A percentile compares a stretch with the other conserved stretches of the same genome.
Conservation (phyloP, 2,329 filamentous ascomycete species). For the Fusarium austroafricanum region DNA sequence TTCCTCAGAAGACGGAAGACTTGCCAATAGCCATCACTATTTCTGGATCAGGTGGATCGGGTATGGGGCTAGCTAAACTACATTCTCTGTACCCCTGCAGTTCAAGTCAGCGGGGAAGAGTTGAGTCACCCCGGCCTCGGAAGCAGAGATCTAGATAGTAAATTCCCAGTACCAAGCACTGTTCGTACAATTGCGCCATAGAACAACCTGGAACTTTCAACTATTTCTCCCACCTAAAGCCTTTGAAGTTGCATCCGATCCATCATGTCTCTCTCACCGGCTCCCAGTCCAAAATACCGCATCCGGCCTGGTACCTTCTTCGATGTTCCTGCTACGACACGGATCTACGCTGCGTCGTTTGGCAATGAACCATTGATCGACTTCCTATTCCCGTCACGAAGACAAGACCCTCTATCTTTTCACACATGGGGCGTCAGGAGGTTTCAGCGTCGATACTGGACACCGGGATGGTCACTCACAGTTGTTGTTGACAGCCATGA, state of each 20-base stretch:
- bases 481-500: constrained; percentile 3
- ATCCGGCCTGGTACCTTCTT: constrained; percentile 4
- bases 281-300: background rate
- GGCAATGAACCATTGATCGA: background rate
- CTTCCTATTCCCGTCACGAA: background rate
- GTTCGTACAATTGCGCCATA: no score
- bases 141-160: background rate
- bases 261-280: background rate
- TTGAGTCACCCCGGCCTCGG: background rate
- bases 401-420: background rate
- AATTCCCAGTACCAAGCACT: background rate
- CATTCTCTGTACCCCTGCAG: background rate
- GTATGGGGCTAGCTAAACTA: background rate
- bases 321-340: constrained; percentile 3
- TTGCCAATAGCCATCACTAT: no score
- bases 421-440: constrained; percentile 1
- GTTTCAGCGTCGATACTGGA: constrained; percentile 15
- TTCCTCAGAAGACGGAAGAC: no score
- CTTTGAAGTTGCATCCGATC: no score
- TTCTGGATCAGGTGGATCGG: background rate
- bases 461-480: constrained; percentile 3
- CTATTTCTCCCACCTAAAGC: no score
- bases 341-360: constrained; percentile 6
- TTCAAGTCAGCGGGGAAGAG: background rate
- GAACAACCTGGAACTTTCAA: no score